Base-by-base conservation (phyloP, 768 basidiomycete species). In the Asterophora parasitica region DNA sequence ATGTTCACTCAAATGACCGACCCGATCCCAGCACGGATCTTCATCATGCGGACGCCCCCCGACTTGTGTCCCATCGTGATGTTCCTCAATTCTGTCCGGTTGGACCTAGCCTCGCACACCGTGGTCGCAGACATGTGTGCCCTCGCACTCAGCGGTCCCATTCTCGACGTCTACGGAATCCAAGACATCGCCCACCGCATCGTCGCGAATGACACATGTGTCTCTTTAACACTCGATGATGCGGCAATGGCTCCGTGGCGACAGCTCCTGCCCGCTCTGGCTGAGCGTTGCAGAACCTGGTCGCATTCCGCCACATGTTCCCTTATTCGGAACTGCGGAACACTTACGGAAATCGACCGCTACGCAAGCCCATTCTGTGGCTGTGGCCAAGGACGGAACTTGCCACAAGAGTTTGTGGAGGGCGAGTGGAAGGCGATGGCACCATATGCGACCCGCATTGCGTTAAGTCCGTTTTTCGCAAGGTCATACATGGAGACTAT, bases 221-320 rank as follows among this genome's bases (percentile, higher is more conserved):
- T n/a, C n/a, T n/a, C n/a, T n/a, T n/a, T n/a, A 12, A 10, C 7
- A 12, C 23, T 65, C 0, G 54, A 46, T 5, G 55, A 58, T 2
- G 70, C 66, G 10, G 76, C 75, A 52, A 55, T 68, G 23, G 51
- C 52, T 19, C 69, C 67, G 1, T 83, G 79, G 82, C 73, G 73
- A 39, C 66, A 73, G 45, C 67, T 81, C 20, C 58, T 82, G 1
- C 80, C 79, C 4, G 63, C 65, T 4, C 54, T 78, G 27, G 70
- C 69, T 2, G 82, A 82, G 57, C 72, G 78, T 32, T 80, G 79
- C 49, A 72, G 78, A 20, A 68, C 63, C 0, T 82, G 80, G 80
- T 54, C 60, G 7, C 81, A 83, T 56, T 54, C 48, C 12, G 30
- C 57, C 3, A 60, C 59, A 13, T 83, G 82, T 64, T 75, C 77